Conservation (phyloP, 192 early-diverging fungal genomes). For the Coemansia sp. region DNA sequence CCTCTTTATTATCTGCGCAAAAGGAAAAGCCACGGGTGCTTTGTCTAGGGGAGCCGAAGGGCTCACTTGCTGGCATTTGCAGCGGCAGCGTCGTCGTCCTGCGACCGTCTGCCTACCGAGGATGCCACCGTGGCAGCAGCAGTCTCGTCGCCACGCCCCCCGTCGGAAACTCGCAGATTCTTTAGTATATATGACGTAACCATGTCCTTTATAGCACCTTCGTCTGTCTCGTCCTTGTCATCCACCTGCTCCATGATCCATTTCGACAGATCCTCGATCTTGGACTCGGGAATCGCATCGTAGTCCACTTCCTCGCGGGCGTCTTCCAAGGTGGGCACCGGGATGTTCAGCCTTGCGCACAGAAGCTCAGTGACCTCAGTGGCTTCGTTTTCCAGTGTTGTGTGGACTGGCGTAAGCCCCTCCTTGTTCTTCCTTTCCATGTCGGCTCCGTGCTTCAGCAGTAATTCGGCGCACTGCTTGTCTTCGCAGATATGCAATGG, state of each 20-base stretch:
- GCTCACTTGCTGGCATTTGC: constrained; percentile 5
- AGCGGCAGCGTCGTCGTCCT: constrained; percentile 25
- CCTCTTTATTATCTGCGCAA: background rate
- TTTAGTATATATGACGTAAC: constrained; percentile 54
- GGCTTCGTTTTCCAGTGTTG: constrained; percentile 64
- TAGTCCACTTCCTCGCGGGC: constrained; percentile 22
- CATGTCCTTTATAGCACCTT: constrained; percentile 59
- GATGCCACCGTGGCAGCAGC: constrained; percentile 40
- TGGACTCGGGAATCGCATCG: constrained; percentile 37
- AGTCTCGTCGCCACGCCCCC: constrained; percentile 29
- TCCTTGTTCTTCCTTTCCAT: constrained; percentile 60
- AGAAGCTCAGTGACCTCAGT: constrained; percentile 64
- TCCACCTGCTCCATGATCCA: constrained; percentile 59
- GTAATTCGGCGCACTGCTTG: constrained; percentile 61
- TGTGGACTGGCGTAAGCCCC: constrained; percentile 52
- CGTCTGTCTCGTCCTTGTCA: constrained; percentile 54
- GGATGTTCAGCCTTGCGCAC: constrained; percentile 55
- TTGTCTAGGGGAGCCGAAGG: no score
- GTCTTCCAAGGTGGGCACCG: constrained; percentile 47
- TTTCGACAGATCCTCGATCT: constrained; percentile 55
- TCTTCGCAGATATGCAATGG: constrained; percentile 75
- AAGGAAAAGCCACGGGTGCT: no score
- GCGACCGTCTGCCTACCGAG: constrained; percentile 28
- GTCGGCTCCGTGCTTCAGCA: constrained; percentile 73
- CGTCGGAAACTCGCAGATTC: constrained; percentile 30